A percentile compares a stretch with the other conserved stretches of the same genome.
Evolutionary conservation across 2,329 filamentous ascomycete species (phyloP).

Genomic region (Aspergillus quadricinctus): DNA sequence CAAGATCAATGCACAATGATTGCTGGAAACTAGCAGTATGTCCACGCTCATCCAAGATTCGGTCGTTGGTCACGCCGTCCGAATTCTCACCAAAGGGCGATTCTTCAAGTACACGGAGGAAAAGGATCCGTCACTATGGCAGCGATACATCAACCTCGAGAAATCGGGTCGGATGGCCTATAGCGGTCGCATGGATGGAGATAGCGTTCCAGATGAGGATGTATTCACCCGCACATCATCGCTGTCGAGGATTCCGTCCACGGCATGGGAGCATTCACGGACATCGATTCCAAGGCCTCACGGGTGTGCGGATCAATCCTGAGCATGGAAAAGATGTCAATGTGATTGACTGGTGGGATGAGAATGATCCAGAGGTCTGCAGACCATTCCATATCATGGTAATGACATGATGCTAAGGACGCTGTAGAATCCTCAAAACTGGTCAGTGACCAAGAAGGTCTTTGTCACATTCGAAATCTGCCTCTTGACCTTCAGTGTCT

Average conservation of each 20-base stretch:
- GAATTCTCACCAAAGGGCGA: conserved; percentile 36
- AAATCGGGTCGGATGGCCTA: conserved; percentile 48
- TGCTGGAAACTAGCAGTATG: too few relatives aligned
- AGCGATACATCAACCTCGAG: conserved; percentile 46
- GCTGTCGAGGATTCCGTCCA: conserved; percentile 7
- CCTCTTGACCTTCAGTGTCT: conserved; percentile 47
- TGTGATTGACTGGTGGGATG: conserved; percentile 51
- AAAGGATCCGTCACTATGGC: conserved; percentile 49
- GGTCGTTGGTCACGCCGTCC: conserved; percentile 37
- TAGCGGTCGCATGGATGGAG: conserved; percentile 30
- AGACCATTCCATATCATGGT: conserved; percentile 10
- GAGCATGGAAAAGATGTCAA: conserved; percentile 51
- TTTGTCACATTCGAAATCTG: conserved; percentile 47
- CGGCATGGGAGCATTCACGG: conserved; percentile 17
- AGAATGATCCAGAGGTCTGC: conserved; percentile 42
- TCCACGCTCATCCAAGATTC: conserved; percentile 43
- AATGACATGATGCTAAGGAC: too few relatives aligned
- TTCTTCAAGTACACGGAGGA: conserved; percentile 43
- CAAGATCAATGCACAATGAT: too few relatives aligned
- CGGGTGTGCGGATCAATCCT: conserved; percentile 43
- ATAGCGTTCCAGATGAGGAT: conserved; percentile 33
- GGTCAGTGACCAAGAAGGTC: conserved; percentile 39
- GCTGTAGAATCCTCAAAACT: conserved; percentile 42
- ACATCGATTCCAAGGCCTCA: conserved; percentile 33
- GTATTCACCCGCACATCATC: conserved; percentile 13